Evolutionary conservation across 768 basidiomycete genomes (phyloP).

Genomic region (Russula vinacea): DNA sequence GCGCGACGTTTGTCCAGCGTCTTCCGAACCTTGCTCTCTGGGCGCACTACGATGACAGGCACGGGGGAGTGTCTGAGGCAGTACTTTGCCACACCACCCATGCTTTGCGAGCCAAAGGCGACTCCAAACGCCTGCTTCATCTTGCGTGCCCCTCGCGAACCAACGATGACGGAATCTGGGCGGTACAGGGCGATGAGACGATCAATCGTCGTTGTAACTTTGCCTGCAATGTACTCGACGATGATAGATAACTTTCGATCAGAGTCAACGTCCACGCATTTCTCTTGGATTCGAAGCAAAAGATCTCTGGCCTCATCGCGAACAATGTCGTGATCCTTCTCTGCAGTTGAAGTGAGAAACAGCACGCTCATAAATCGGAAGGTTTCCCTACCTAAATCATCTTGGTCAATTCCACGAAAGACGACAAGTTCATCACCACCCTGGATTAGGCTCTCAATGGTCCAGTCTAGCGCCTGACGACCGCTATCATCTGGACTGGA

Average conservation of each 20-base stretch:
- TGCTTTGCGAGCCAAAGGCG: constrained; percentile 49
- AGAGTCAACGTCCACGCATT: constrained; percentile 72
- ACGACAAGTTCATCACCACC: constrained; percentile 93
- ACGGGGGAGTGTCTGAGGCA: constrained; percentile 91
- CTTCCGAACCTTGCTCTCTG: constrained; percentile 83
- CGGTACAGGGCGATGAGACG: constrained; percentile 89
- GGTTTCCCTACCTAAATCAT: constrained; percentile 62
- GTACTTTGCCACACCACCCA: constrained; percentile 66
- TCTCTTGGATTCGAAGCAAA: constrained; percentile 75
- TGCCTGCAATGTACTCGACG: constrained; percentile 91
- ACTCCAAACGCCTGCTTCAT: constrained; percentile 53
- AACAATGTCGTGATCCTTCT: constrained; percentile 71
- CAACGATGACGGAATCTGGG: constrained; percentile 90
- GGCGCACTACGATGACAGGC: constrained; percentile 92
- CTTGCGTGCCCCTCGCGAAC: constrained; percentile 70
- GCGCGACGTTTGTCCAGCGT: constrained; percentile 80
- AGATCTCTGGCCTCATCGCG: constrained; percentile 85
- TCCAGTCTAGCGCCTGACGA: constrained; percentile 85
- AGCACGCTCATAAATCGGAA: background rate
- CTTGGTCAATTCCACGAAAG: constrained; percentile 85
- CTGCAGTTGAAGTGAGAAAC: constrained; percentile 36
- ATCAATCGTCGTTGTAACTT: constrained; percentile 84
- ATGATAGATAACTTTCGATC: constrained; percentile 86
- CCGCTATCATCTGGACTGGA: constrained; percentile 88
- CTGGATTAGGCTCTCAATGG: constrained; percentile 77